Conservation (phyloP, 768 basidiomycete genomes). For the Suillus luteus region DNA sequence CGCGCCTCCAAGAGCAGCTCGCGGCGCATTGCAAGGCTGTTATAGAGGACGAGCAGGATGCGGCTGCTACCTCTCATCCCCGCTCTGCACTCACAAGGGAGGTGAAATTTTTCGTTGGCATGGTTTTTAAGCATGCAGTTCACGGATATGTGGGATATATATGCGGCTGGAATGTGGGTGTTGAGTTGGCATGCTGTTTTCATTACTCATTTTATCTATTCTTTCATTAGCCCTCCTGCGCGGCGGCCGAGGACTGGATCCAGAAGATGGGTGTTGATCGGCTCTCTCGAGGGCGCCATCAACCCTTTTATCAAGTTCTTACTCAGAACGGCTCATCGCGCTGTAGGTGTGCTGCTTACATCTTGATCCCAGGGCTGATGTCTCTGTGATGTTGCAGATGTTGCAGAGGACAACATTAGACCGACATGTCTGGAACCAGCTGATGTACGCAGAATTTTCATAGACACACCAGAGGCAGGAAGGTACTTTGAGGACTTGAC, state of each 20-base stretch:
- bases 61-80: conserved; percentile 26
- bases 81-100: conserved; percentile 26
- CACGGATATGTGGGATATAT: conserved; percentile 47
- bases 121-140: conserved; percentile 44
- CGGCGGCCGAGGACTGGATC: conserved; percentile 46
- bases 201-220: conserved; percentile 2
- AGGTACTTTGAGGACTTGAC: conserved; percentile 41
- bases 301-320: conserved; percentile 51
- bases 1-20: conserved; percentile 28
- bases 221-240: conserved; percentile 34
- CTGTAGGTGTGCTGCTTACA: conserved; percentile 34
- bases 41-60: conserved; percentile 34
- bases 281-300: conserved; percentile 42
- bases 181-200: background rate
- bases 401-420: conserved; percentile 39
- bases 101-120: conserved; percentile 50
- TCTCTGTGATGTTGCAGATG: conserved; percentile 24
- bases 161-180: conserved; percentile 49
- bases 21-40: conserved; percentile 32
- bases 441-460: conserved; percentile 26
- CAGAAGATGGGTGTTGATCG: conserved; percentile 42
- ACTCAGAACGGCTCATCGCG: conserved; percentile 36
- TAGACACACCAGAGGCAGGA: conserved; percentile 27
- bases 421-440: conserved; percentile 24
- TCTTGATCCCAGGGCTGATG: background rate